A percentile compares a stretch with the other conserved stretches of the same genome.
phyloP scores from a whole-genome alignment of 1,139 yeast genomes.

The Taphrina confusa region DNA sequence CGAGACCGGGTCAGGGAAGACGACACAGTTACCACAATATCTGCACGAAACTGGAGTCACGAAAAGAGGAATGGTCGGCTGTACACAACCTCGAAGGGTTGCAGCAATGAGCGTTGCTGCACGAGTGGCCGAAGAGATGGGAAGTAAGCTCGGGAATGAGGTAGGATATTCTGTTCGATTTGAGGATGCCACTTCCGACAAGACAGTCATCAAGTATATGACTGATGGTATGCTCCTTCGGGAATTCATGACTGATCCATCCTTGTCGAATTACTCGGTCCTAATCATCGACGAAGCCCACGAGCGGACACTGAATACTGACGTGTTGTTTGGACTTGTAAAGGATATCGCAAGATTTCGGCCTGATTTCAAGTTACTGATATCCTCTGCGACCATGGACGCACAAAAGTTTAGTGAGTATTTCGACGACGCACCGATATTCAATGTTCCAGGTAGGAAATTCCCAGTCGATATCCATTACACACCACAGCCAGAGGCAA shows the following conservation, averaged over 20 bases:
- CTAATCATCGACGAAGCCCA: conserved; percentile 97
- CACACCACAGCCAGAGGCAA: conserved; percentile 84
- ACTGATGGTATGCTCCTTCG: conserved; percentile 93
- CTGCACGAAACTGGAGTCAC: conserved; percentile 80
- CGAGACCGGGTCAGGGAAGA: conserved; percentile 97
- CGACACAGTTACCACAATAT: conserved; percentile 92
- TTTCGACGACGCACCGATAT: conserved; percentile 75
- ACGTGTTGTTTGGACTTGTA: conserved; percentile 76
- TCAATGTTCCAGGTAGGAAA: conserved; percentile 78
- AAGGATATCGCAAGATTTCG: conserved; percentile 68
- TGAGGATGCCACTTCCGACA: conserved; percentile 67
- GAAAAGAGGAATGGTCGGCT: conserved; percentile 61
- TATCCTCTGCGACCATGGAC: conserved; percentile 94
- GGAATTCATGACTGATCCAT: conserved; percentile 79
- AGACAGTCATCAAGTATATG: conserved; percentile 76
- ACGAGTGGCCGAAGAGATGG: conserved; percentile 87
- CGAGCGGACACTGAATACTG: conserved; percentile 91
- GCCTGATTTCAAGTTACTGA: conserved; percentile 68
- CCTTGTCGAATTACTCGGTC: conserved; percentile 66
- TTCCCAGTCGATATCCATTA: conserved; percentile 87
- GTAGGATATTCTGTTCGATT: conserved; percentile 90
- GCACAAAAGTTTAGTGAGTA: conserved; percentile 80
- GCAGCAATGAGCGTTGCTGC: conserved; percentile 94
- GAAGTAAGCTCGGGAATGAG: conserved; percentile 65
- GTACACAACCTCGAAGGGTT: conserved; percentile 94